Evolutionary conservation across 345 rosid genomes (phyloP).

Genomic region (Moricandia moricandioides): DNA sequence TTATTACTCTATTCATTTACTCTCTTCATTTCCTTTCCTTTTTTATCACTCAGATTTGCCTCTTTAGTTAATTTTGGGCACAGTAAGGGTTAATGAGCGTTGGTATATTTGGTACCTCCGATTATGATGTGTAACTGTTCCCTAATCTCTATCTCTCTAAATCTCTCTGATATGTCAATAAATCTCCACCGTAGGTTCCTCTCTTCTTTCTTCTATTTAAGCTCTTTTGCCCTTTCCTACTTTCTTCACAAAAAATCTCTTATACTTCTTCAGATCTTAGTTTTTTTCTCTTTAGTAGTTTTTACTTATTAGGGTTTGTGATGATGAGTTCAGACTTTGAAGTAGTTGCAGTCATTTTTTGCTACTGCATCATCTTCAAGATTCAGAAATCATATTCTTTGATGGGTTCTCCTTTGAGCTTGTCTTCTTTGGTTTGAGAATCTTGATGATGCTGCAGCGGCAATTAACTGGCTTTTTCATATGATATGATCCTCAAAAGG

Average conservation of each 20-base stretch:
- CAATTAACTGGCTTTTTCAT: constrained; percentile 27
- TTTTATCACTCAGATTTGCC: constrained; percentile 23
- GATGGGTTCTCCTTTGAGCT: constrained; percentile 23
- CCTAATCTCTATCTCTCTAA: constrained; percentile 22
- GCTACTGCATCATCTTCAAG: constrained; percentile 41
- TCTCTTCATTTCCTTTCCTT: constrained; percentile 22
- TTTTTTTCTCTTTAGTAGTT: not conserved
- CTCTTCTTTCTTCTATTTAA: constrained; percentile 36
- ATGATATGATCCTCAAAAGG: not conserved
- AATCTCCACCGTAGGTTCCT: constrained; percentile 32
- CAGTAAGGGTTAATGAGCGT: constrained; percentile 33
- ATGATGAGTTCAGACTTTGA: constrained; percentile 6
- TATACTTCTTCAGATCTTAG: constrained; percentile 5
- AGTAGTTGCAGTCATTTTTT: constrained; percentile 34
- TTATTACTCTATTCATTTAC: constrained; percentile 15
- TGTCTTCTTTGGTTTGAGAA: constrained; percentile 35
- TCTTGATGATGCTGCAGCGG: constrained; percentile 44
- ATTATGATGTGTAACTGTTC: constrained; percentile 38
- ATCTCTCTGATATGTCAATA: constrained; percentile 16
- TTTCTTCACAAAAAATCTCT: constrained; percentile 21
- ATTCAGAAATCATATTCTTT: constrained; percentile 36
- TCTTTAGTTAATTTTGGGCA: constrained; percentile 11
- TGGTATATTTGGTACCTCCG: constrained; percentile 32
- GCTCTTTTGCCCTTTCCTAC: constrained; percentile 25
- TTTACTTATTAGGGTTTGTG: constrained; percentile 17